Evolutionary conservation across 78 protist genomes (phyloP).

Genomic region (Dictyostelium discoideum): dicty_2.7 NC_007090.3:531001-531500

Average conservation of each 20-base stretch:
- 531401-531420: not conserved
- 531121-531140: not conserved
- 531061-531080: slow-evolving; percentile 36
- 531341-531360: slow-evolving; percentile 71
- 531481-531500: not conserved
- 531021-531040: slow-evolving; percentile 32
- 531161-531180: not conserved
- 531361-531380: slow-evolving; percentile 60
- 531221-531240: too few species aligned
- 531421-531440: not conserved
- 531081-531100: slow-evolving; percentile 29
- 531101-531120: slow-evolving; percentile 32
- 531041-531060: slow-evolving; percentile 28
- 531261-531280: not conserved
- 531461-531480: not conserved
- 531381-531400: not conserved
- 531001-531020: slow-evolving; percentile 47
- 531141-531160: not conserved
- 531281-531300: not conserved
- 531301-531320: not conserved
- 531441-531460: not conserved
- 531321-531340: slow-evolving; percentile 70
- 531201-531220: not conserved
- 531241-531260: not conserved
- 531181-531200: not conserved